Evolutionary conservation across 148 eudicot genomes (phyloP), one percentile per base, ranked within the genome.

Genomic region (Talinum fruticosum): DNA sequence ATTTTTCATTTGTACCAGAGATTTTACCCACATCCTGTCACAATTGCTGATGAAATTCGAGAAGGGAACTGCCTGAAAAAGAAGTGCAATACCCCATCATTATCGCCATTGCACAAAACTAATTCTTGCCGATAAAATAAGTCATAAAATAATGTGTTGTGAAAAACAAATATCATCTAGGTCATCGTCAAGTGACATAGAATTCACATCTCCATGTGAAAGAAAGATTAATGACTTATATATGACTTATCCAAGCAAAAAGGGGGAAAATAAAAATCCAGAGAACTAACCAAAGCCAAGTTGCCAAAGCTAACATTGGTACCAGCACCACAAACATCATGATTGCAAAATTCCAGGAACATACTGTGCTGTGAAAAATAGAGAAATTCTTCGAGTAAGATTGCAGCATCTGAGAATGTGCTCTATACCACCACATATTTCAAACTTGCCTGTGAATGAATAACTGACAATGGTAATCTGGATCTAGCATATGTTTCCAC

Each of bases 31-130:
- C 19, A 83, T 82, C 68, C 77, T 75, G 75, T 84, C 88, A 83
- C 92, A 93, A 73, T 85, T 83, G 66, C 80, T 81, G 38, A 87
- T 68, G 70, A 96, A 79, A 79, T 68, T 81, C 77, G 87, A 79
- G 49, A 96, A 85, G 49, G 97, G 97, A 57, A 85, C 85, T 64
- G 85, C 97, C 99, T 96, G 87, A 75, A 82, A 78, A 51, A 78
- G 59, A 78, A 33, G 53, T 75, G 10, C 14, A 57, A 82, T 24
- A 33, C 49, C 65, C 33, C 71, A 2, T 72, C 57, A 32, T 61
- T 0, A 32, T 62, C 23, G 13, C 33, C 37, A 23, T 4, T 37
- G 30, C 16, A 24, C 16, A 8, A 16, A 70, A 45, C 21, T 45
- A 59, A 24, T 12, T 29, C 45, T 30, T 23, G 33, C 64, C 26